Evolutionary conservation across 2,329 filamentous ascomycete genomes (phyloP).

Genomic region (Pseudocercospora crystallina): DNA sequence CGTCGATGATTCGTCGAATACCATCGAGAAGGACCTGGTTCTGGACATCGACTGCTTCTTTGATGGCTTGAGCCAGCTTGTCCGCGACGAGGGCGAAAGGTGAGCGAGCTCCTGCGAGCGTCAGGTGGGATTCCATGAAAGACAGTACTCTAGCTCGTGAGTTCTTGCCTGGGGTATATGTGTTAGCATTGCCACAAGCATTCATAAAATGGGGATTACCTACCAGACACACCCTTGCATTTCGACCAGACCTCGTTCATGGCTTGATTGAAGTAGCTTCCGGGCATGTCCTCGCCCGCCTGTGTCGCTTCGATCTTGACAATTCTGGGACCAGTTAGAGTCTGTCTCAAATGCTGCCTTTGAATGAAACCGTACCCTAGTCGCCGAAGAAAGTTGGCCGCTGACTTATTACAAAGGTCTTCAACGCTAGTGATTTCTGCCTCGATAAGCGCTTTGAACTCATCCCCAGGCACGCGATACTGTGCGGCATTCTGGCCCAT

Average conservation of each 20-base stretch:
- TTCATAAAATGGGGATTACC: not conserved
- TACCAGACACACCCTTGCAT: not conserved
- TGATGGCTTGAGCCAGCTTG: not conserved
- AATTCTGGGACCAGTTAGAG: not conserved
- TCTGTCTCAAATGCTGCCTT: not conserved
- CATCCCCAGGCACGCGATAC: not conserved
- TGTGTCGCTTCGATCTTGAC: not conserved
- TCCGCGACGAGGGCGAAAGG: not conserved
- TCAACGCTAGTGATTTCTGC: not conserved
- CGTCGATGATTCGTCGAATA: not conserved
- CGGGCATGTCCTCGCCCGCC: not conserved
- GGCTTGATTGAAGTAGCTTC: not conserved
- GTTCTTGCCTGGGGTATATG: not conserved
- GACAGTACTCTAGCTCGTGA: not conserved
- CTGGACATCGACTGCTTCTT: not conserved
- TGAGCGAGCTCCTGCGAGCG: not conserved
- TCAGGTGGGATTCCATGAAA: not conserved
- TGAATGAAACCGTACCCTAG: not conserved
- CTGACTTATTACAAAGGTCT: not conserved
- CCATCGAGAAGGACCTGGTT: not conserved
- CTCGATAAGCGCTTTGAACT: not conserved
- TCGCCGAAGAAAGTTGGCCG: not conserved
- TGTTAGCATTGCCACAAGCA: not conserved
- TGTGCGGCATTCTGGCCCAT: not conserved
- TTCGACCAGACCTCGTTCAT: not conserved